Base-by-base conservation (phyloP, 2,329 filamentous ascomycete genomes). In the Boeremia exigua region DNA sequence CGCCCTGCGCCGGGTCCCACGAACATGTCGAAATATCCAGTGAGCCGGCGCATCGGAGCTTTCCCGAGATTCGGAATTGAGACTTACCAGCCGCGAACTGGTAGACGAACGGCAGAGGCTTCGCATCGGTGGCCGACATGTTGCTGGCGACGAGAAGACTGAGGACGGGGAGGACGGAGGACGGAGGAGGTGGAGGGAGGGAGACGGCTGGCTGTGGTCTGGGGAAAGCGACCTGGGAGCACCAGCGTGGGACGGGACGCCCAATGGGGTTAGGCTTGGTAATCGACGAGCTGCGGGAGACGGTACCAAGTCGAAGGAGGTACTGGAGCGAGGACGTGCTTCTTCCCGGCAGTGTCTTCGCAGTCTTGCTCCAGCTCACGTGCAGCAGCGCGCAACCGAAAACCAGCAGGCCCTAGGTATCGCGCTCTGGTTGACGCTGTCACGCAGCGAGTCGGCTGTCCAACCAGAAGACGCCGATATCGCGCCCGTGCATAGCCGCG, bases 61-160 rank as follows among this genome's bases (percentile, higher is more conserved):
- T 62, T 66, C 59, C 66, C 65, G 62, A 48, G 60, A 64, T 61
- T 58, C 61, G 60, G 59, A 56, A 66, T 66, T 61, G 62, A 48
- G 40, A 81, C 86, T 74, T 75, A 88, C 93, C 93, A 74, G 94
- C 93, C 77, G 88, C 90, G 83, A 98, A 96, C 82, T 96, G 93
- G 87, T 97, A 97, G 68, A 87, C 78, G 80, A 97, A 97, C 56
- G 92, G 92, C 67, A 97, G 86, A 56, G 93, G 91, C 80, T 92
- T 89, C 45, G 61, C 64, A 65, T 88, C 78, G 63, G 78, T 69
- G 62, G 77, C 68, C 58, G 80, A 75, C 80, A 82, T 82, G 17
- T 59, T 72, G 65, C 19, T 49, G 59, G 60, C 42, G 47, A 61
- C 56, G 44, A 51, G 43, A 39, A 45, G 39, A 23, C 19, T 23